phyloP scores from a whole-genome alignment of 352 stramenopile species.

The Elongisporangium undulatum region DNA sequence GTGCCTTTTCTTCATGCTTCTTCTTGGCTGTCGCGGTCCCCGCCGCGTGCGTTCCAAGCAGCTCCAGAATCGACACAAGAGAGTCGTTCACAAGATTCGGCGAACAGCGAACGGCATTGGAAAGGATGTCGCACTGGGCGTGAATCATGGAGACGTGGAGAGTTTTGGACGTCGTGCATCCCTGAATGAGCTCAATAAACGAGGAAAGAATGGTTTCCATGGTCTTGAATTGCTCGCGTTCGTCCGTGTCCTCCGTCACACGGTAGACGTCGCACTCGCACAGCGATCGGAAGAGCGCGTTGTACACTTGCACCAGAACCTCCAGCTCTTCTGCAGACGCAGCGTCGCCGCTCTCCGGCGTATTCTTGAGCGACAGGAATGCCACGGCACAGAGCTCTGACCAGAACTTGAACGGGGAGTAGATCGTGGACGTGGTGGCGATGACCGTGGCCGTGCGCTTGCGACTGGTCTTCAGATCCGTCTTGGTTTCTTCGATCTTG shows the following conservation, averaged over 20 bases:
- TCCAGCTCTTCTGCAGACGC: constrained; percentile 5
- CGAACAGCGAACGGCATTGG: constrained; percentile 61
- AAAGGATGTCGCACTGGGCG: constrained; percentile 43
- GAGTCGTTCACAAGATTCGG: constrained; percentile 75
- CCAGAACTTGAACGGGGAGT: constrained; percentile 87
- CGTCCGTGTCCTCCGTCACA: constrained; percentile 81
- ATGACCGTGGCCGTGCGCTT: constrained; percentile 77
- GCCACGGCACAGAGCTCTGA: constrained; percentile 69
- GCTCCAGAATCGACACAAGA: constrained; percentile 51
- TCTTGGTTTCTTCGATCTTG: constrained; percentile 73
- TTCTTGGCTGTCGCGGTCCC: neutral
- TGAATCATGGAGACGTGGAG: constrained; percentile 7
- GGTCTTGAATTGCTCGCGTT: constrained; percentile 71
- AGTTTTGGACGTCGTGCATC: neutral
- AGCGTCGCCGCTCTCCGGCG: constrained; percentile 1
- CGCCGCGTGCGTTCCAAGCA: constrained; percentile 31
- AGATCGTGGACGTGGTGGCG: constrained; percentile 62
- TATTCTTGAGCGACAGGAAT: constrained; percentile 37
- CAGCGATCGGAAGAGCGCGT: constrained; percentile 61
- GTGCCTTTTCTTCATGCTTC: constrained; percentile 4
- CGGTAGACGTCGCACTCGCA: constrained; percentile 76
- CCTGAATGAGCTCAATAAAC: constrained; percentile 25
- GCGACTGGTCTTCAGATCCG: constrained; percentile 65
- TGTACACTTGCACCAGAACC: constrained; percentile 44
- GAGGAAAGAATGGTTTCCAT: constrained; percentile 73